Evolutionary conservation across 805 yeast genomes (phyloP).

Genomic region (Saccharomycopsis fermentans): DNA sequence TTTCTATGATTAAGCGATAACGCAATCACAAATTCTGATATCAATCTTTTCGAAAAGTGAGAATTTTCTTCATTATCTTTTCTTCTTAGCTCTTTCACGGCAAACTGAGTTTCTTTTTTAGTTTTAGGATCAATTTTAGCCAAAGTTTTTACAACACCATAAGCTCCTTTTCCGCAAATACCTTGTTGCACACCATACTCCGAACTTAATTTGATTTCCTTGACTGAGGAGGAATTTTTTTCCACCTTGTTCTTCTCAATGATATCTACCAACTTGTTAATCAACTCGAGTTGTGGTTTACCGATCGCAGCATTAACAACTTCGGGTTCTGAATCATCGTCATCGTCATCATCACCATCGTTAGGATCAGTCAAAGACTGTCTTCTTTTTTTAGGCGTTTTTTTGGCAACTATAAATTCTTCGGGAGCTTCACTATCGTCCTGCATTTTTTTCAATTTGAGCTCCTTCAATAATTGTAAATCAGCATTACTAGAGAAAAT

Average conservation of each 20-base stretch:
- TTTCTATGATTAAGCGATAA: conserved; percentile 67
- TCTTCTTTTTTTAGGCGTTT: not conserved
- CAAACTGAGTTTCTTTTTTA: conserved; percentile 42
- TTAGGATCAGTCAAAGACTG: not conserved
- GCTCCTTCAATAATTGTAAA: conserved; percentile 8
- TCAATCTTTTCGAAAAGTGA: conserved; percentile 58
- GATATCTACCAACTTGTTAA: conserved; percentile 36
- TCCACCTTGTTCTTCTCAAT: conserved; percentile 28
- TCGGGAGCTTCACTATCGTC: not conserved
- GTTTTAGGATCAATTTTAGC: conserved; percentile 32
- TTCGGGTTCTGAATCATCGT: conserved; percentile 28
- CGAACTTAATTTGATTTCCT: conserved; percentile 25
- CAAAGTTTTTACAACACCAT: conserved; percentile 80
- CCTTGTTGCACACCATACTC: conserved; percentile 46
- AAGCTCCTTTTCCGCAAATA: conserved; percentile 72
- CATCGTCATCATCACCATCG: not conserved
- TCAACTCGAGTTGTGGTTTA: conserved; percentile 37
- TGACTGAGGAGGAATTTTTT: conserved; percentile 3
- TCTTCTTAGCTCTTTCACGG: conserved; percentile 67
- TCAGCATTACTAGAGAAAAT: conserved; percentile 8
- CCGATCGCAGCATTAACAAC: conserved; percentile 35
- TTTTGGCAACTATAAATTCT: not conserved
- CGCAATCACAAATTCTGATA: conserved; percentile 86
- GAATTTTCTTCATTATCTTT: conserved; percentile 47
- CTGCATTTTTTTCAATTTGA: conserved; percentile 5